Percentiles rank a stretch among this genome's conserved stretches.
Evolutionary conservation across 306 rosid species (phyloP).

Genomic region (Datisca glomerata): DNA sequence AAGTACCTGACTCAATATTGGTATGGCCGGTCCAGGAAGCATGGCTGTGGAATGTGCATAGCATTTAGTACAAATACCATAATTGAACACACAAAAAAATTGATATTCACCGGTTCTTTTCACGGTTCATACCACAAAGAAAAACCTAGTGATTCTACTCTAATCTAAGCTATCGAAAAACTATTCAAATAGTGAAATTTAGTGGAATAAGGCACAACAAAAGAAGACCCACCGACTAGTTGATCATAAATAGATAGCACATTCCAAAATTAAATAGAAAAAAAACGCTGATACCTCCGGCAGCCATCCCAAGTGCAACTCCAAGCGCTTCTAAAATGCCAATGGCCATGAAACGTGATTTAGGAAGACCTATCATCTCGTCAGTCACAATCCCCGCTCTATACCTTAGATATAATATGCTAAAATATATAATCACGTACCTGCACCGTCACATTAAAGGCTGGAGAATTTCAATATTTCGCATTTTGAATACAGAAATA

Average conservation of each 20-base stretch:
- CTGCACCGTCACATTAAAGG: slow-evolving; percentile 17
- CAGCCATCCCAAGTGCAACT: slow-evolving; percentile 62
- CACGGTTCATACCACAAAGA: no score
- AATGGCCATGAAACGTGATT: slow-evolving; percentile 44
- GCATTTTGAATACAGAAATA: neutral
- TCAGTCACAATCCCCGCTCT: slow-evolving; percentile 62
- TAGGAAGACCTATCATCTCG: slow-evolving; percentile 71
- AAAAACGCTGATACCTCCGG: slow-evolving; percentile 47
- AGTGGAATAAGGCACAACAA: no score
- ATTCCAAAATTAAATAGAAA: no score
- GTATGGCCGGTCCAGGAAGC: slow-evolving; percentile 97
- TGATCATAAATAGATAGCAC: no score
- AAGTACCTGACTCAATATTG: slow-evolving; percentile 82
- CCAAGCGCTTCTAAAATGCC: slow-evolving; percentile 86
- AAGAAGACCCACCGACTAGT: no score
- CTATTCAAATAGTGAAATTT: no score
- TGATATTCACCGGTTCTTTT: neutral
- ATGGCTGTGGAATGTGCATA: slow-evolving; percentile 61
- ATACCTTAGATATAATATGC: slow-evolving; percentile 42
- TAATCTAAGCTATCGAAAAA: no score
- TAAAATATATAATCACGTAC: slow-evolving; percentile 57
- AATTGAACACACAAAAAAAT: slow-evolving; percentile 7
- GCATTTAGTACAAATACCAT: slow-evolving; percentile 27
- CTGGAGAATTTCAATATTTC: neutral
- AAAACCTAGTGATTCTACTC: no score